Base-by-base conservation (phyloP, 2,329 filamentous ascomycete genomes). In the Diaporthe caulivora region DNA sequence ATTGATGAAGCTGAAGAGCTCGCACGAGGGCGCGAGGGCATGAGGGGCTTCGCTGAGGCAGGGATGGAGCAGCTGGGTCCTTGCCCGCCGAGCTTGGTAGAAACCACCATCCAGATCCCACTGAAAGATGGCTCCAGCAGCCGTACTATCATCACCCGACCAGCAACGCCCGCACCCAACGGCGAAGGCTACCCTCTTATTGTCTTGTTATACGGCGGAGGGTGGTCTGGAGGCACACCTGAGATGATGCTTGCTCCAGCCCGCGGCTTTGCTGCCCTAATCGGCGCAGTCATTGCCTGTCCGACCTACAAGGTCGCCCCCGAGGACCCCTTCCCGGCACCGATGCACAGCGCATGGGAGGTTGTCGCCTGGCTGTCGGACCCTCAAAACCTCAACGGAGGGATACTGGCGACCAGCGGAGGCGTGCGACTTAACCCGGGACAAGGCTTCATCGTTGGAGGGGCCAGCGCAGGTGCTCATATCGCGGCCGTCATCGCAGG, bases 401-500 rank as follows among this genome's bases (percentile, higher is more conserved):
- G 71, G 21, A 26, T 37, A 10, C 60, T 72, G 10, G 17, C 57
- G 49, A 60, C 60, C 34, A 60, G 29, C 18, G 11, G n/a, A 13
- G 47, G 67, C 18, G 21, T 69, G 34, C 75, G 76, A 10, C 69
- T 75, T 2, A 76, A 77, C 34, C 75, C 75, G 13, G 60, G 71
- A 6, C 72, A 60, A 18, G 74, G 72, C 11, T 57, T 74, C 7
- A 34, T 75, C 71, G 75, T 29, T 73, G 75, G 47, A 70, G 77
- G 42, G 54, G 68, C 64, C 71, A 71, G 60, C 54, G 76, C 40
- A 64, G 79, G 42, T 77, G 81, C 13, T 72, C 71, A 24, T 77
- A 75, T 72, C 76, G 78, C 34, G 77, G 79, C 21, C 76, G 78
- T 24, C 77, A 77, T 40, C 75, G 76, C 29, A 53, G 77, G 68